Percentiles rank a stretch among this genome's conserved stretches.
Evolutionary conservation across 2,329 filamentous ascomycete genomes (phyloP).

Genomic region (Zalaria sp.): DNA sequence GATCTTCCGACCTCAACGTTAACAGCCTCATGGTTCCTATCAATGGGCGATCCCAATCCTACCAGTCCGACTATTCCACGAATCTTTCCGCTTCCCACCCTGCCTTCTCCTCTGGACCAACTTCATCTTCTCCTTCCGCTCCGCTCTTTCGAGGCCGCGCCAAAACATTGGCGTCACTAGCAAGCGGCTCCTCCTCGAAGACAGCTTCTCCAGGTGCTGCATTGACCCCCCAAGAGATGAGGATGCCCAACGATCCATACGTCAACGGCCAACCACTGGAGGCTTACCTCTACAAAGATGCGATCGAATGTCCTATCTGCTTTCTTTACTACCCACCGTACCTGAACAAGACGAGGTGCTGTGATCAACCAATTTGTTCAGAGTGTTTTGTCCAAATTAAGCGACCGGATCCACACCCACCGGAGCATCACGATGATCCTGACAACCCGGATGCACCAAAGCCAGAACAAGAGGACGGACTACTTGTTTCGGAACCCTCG

Average conservation of each 20-base stretch:
- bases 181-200: constrained; percentile 61
- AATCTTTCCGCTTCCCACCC: constrained; percentile 45
- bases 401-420: constrained; percentile 76
- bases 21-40: constrained; percentile 70
- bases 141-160: constrained; percentile 65
- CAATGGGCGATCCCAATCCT: constrained; percentile 59
- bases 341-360: constrained; percentile 86
- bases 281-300: constrained; percentile 85
- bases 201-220: constrained; percentile 49
- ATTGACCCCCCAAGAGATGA: constrained; percentile 61
- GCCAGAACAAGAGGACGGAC: constrained; percentile 36
- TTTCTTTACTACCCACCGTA: constrained; percentile 93
- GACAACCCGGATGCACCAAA: constrained; percentile 12
- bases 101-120: constrained; percentile 42
- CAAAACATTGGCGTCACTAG: constrained; percentile 74
- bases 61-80: constrained; percentile 57
- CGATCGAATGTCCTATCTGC: constrained; percentile 86
- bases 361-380: constrained; percentile 90
- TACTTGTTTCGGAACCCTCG: constrained; percentile 80
- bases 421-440: constrained; percentile 51
- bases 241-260: constrained; percentile 66
- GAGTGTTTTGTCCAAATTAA: constrained; percentile 99
- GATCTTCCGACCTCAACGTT: constrained; percentile 45
- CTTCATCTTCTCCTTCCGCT: constrained; percentile 26
- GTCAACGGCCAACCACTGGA: constrained; percentile 92